Percentiles rank a stretch among this genome's conserved stretches.
Evolutionary conservation across 2,329 filamentous ascomycete genomes (phyloP).

Genomic region (Calonectria montana): DNA sequence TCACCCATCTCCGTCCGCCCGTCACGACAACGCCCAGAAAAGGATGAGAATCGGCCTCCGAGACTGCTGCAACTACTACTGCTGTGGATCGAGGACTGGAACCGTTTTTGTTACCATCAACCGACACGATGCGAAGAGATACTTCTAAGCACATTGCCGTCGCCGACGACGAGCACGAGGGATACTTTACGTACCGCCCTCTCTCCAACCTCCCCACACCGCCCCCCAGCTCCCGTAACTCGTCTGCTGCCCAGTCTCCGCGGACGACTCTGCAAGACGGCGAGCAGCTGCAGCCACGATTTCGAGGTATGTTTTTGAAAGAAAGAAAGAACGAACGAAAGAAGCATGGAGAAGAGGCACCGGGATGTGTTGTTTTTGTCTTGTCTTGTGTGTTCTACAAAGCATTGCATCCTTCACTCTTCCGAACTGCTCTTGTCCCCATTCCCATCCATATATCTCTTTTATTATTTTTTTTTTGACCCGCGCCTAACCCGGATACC

Average conservation of each 20-base stretch:
- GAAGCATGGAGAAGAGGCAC: no score
- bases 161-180: constrained; percentile 46
- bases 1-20: neutral
- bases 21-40: constrained; percentile 26
- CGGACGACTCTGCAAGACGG: constrained; percentile 56
- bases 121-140: constrained; percentile 35
- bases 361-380: neutral
- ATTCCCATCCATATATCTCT: neutral
- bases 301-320: constrained; percentile 48
- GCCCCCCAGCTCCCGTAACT: constrained; percentile 64
- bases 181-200: constrained; percentile 74
- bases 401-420: neutral
- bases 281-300: constrained; percentile 54
- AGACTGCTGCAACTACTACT: constrained; percentile 28
- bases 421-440: no score
- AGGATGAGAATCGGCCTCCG: constrained; percentile 38
- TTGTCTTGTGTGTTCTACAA: neutral
- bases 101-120: constrained; percentile 24
- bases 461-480: constrained; percentile 8
- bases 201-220: constrained; percentile 76
- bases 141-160: constrained; percentile 31
- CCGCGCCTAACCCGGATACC: constrained; percentile 19
- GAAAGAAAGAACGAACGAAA: no score
- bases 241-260: constrained; percentile 58
- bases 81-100: constrained; percentile 37